A percentile compares a stretch with the other conserved stretches of the same genome.
phyloP scores from a whole-genome alignment of 2,329 filamentous ascomycete species.

The Ophiostoma fasciatum region DNA sequence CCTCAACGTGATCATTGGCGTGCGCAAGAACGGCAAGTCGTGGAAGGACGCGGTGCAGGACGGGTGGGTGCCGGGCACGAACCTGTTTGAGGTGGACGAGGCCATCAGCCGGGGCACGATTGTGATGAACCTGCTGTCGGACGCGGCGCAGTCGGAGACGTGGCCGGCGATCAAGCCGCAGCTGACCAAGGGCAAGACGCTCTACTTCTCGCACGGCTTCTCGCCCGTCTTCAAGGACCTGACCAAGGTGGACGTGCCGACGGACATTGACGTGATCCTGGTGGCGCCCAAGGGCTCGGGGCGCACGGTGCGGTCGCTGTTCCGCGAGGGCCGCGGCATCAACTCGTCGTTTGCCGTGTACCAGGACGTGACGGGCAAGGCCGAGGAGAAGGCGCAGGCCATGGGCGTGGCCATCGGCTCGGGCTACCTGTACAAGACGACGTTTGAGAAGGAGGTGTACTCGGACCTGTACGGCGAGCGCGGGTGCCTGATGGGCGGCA shows the following conservation, averaged over 20 bases:
- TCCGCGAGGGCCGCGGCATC: slow-evolving; percentile 98
- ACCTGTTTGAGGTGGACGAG: slow-evolving; percentile 96
- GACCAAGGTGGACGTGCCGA: slow-evolving; percentile 95
- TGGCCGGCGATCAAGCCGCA: slow-evolving; percentile 98
- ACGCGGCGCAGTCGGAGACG: slow-evolving; percentile 96
- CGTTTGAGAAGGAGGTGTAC: slow-evolving; percentile 99
- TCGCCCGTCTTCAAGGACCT: slow-evolving; percentile 99
- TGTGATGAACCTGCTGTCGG: slow-evolving; percentile 97
- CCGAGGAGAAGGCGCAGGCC: slow-evolving; percentile 93
- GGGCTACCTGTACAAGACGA: slow-evolving; percentile 99
- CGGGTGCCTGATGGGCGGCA: slow-evolving; percentile 98
- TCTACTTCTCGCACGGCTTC: slow-evolving; percentile 99
- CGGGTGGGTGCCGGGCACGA: slow-evolving; percentile 96
- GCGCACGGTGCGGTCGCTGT: slow-evolving; percentile 94
- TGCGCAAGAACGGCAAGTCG: slow-evolving; percentile 94
- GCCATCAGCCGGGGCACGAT: slow-evolving; percentile 88
- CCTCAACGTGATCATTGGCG: slow-evolving; percentile 96
- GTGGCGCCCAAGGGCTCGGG: slow-evolving; percentile 98
- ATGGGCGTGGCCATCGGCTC: slow-evolving; percentile 93
- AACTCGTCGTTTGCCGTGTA: slow-evolving; percentile 97
- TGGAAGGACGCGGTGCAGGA: slow-evolving; percentile 97
- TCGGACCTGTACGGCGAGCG: slow-evolving; percentile 99
- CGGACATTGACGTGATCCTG: slow-evolving; percentile 96
- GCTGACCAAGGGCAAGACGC: slow-evolving; percentile 98
- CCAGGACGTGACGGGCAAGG: slow-evolving; percentile 97